phyloP scores from a whole-genome alignment of 1,284 basidiomycete genomes.

The Melanopsichium pennsylvanicum region DNA sequence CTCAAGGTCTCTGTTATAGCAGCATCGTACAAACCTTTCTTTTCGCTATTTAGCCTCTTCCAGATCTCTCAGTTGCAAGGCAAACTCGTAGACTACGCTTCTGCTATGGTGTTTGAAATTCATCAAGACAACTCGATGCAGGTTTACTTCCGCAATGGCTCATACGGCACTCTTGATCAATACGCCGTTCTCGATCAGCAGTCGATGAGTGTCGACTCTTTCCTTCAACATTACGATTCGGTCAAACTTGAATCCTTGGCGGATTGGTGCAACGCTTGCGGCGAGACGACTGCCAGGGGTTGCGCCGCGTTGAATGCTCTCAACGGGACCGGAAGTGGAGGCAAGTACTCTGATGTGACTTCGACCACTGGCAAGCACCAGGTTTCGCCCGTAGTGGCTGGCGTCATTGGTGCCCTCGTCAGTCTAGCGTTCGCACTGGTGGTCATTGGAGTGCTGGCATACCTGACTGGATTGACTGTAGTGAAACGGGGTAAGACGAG shows the following conservation, averaged over 20 bases:
- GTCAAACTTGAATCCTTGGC: slow-evolving; percentile 65
- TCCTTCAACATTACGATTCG: slow-evolving; percentile 76
- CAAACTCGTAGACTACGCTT: slow-evolving; percentile 76
- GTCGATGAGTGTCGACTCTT: slow-evolving; percentile 76
- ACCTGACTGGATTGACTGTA: slow-evolving; percentile 20
- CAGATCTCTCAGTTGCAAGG: slow-evolving; percentile 24
- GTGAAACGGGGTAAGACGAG: slow-evolving; percentile 20
- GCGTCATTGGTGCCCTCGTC: slow-evolving; percentile 57
- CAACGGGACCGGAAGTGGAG: slow-evolving; percentile 56
- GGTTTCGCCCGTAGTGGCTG: slow-evolving; percentile 56
- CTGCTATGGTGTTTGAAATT: slow-evolving; percentile 80
- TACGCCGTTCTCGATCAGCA: slow-evolving; percentile 58
- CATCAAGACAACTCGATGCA: slow-evolving; percentile 69
- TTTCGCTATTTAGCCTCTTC: slow-evolving; percentile 79
- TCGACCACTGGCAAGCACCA: slow-evolving; percentile 52
- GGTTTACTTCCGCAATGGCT: slow-evolving; percentile 85
- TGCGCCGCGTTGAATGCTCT: slow-evolving; percentile 50
- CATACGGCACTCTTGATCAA: slow-evolving; percentile 64
- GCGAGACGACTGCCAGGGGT: slow-evolving; percentile 46
- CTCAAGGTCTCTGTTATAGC: slow-evolving; percentile 77
- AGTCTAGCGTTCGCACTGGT: slow-evolving; percentile 48
- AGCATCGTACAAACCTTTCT: slow-evolving; percentile 86
- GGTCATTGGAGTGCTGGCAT: slow-evolving; percentile 14
- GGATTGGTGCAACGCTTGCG: slow-evolving; percentile 67
- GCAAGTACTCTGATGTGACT: slow-evolving; percentile 43